phyloP scores from a whole-genome alignment of 192 early-diverging fungal genomes.

The Pilobolus umbonatus region DNA sequence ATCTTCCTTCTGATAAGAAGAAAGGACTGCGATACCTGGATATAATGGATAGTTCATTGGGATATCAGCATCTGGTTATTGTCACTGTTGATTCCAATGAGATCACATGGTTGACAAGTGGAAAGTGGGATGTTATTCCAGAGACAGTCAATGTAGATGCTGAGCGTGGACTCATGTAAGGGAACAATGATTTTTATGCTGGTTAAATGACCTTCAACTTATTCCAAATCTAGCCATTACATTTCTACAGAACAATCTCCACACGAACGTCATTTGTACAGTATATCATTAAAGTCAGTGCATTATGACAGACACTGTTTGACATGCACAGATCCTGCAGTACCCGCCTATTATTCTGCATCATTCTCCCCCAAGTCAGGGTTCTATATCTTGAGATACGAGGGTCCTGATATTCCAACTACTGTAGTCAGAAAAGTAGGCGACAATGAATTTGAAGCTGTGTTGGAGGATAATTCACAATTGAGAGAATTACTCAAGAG shows the following conservation, averaged over 20 bases:
- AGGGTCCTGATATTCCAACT: conserved; percentile 83
- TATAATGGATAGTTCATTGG: conserved; percentile 52
- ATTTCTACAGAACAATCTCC: conserved; percentile 35
- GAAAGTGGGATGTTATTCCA: conserved; percentile 63
- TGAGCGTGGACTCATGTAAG: conserved; percentile 40
- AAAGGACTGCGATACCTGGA: conserved; percentile 56
- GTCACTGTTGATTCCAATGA: conserved; percentile 38
- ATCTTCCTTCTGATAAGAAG: conserved; percentile 1
- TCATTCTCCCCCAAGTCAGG: conserved; percentile 69
- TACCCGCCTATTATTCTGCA: conserved; percentile 62
- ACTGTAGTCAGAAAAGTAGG: conserved; percentile 58
- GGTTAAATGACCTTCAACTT: not conserved
- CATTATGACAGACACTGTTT: conserved; percentile 14
- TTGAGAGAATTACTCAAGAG: conserved; percentile 41
- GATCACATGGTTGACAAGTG: conserved; percentile 51
- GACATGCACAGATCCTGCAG: conserved; percentile 35
- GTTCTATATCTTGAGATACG: conserved; percentile 74
- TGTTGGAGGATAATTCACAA: conserved; percentile 54
- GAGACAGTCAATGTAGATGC: conserved; percentile 40
- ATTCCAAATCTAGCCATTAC: conserved; percentile 20
- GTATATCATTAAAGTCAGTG: not conserved
- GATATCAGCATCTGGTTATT: conserved; percentile 68
- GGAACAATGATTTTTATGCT: conserved; percentile 3
- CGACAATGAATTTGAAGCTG: conserved; percentile 47
- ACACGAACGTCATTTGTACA: conserved; percentile 39